Evolutionary conservation across 208 protist genomes (phyloP).

Genomic region (Acanthamoeba rhysodes): DNA sequence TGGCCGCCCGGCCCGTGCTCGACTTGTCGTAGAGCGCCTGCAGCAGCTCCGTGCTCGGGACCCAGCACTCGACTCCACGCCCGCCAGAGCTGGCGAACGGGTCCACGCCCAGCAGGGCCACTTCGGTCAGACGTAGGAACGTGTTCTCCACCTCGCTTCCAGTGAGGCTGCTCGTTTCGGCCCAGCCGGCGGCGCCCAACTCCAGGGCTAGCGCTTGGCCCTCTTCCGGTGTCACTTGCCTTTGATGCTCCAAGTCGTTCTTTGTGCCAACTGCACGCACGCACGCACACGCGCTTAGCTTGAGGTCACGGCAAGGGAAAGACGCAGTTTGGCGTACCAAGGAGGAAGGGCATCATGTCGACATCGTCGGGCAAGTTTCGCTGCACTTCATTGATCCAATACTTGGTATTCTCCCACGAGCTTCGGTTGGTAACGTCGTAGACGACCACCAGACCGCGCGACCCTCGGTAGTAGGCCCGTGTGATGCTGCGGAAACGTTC

Average conservation of each 20-base stretch:
- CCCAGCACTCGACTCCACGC: background rate
- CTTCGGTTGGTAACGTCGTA: constrained; percentile 73
- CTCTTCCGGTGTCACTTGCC: background rate
- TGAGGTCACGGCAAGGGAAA: no score
- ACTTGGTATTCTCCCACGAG: background rate
- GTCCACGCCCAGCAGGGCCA: background rate
- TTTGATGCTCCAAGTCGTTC: background rate
- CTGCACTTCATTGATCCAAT: background rate
- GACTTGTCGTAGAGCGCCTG: background rate
- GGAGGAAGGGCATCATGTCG: background rate
- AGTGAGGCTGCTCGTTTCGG: background rate
- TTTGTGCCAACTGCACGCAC: background rate
- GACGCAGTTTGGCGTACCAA: no score
- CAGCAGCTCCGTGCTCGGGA: background rate
- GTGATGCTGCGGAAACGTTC: constrained; percentile 90
- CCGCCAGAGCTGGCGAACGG: background rate
- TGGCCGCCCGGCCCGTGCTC: background rate
- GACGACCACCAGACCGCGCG: constrained; percentile 86
- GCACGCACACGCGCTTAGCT: background rate
- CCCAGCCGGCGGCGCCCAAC: background rate
- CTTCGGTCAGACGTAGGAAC: background rate
- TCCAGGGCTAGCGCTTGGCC: background rate
- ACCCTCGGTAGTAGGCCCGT: constrained; percentile 87
- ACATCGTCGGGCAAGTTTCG: background rate
- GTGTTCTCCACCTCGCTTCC: background rate